Evolutionary conservation across 805 yeast genomes (phyloP).

Genomic region (Starmerella powellii): DNA sequence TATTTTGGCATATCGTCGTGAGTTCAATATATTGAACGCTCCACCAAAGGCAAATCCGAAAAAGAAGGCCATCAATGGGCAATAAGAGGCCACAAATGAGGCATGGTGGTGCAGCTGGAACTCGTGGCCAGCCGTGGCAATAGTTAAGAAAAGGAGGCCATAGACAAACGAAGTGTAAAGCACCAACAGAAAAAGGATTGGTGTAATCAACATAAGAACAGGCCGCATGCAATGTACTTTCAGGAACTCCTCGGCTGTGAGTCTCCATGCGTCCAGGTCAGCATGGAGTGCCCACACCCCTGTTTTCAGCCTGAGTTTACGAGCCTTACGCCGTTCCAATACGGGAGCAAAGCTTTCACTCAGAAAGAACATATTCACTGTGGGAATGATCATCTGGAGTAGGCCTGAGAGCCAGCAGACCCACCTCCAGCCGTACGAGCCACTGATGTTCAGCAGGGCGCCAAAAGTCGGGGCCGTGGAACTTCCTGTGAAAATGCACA

Average conservation of each 20-base stretch:
- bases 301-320: conserved; percentile 54
- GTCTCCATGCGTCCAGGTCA: conserved; percentile 75
- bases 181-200: conserved; percentile 34
- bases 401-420: conserved; percentile 42
- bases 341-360: conserved; percentile 32
- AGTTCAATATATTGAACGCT: conserved; percentile 23
- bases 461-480: conserved; percentile 37
- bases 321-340: conserved; percentile 56
- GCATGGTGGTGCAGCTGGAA: conserved; percentile 28
- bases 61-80: conserved; percentile 29
- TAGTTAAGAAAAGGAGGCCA: conserved; percentile 35
- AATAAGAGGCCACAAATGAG: conserved; percentile 26
- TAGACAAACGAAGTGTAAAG: conserved; percentile 35
- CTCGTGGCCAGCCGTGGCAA: conserved; percentile 33
- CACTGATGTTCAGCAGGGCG: conserved; percentile 28
- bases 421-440: conserved; percentile 47
- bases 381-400: conserved; percentile 28
- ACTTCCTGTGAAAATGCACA: conserved; percentile 37
- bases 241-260: conserved; percentile 55
- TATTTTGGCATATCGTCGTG: conserved; percentile 25
- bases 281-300: conserved; percentile 77
- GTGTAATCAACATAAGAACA: conserved; percentile 51
- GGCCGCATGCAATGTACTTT: conserved; percentile 70
- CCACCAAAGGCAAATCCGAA: conserved; percentile 30
- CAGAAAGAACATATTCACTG: conserved; percentile 31